phyloP scores from a whole-genome alignment of 1,284 basidiomycete genomes.

The Trichosporon sp. region DNA sequence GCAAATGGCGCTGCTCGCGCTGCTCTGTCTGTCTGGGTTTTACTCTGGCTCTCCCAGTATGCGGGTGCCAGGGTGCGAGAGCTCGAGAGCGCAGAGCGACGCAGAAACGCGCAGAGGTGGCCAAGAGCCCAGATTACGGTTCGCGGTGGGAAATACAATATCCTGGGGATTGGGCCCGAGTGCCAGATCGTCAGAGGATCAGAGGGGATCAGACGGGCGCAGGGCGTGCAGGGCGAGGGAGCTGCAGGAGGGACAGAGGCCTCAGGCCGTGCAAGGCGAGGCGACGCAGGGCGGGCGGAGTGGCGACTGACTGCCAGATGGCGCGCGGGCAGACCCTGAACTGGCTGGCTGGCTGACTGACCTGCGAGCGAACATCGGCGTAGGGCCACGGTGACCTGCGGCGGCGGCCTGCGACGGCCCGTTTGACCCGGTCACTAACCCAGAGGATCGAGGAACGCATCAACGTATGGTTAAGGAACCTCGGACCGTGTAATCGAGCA shows the following conservation, averaged over 20 bases:
- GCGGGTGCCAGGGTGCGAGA: no score
- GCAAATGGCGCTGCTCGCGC: no score
- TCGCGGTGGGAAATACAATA: not conserved
- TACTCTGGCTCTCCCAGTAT: no score
- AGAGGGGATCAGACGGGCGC: no score
- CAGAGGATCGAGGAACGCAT: not conserved
- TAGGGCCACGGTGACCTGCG: not conserved
- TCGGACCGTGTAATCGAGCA: conserved; percentile 3
- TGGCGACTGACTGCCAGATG: not conserved
- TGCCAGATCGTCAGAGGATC: not conserved
- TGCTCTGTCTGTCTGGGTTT: no score
- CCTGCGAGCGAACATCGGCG: not conserved
- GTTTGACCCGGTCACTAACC: not conserved
- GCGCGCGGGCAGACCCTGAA: not conserved
- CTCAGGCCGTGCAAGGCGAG: no score
- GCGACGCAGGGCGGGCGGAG: not conserved
- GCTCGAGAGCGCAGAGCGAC: no score
- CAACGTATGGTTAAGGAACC: not conserved
- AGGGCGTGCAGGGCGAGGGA: no score
- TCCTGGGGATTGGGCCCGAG: conserved; percentile 1
- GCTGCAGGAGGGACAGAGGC: not conserved
- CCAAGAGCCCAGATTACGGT: not conserved
- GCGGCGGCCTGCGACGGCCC: not conserved
- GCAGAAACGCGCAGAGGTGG: no score
- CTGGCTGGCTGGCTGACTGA: no score